These are phyloP conservation scores for Neopestalotiopsis clavispora DNA, from an alignment of 2,329 filamentous ascomycete genomes.

Conservation along the genomic window DNA sequence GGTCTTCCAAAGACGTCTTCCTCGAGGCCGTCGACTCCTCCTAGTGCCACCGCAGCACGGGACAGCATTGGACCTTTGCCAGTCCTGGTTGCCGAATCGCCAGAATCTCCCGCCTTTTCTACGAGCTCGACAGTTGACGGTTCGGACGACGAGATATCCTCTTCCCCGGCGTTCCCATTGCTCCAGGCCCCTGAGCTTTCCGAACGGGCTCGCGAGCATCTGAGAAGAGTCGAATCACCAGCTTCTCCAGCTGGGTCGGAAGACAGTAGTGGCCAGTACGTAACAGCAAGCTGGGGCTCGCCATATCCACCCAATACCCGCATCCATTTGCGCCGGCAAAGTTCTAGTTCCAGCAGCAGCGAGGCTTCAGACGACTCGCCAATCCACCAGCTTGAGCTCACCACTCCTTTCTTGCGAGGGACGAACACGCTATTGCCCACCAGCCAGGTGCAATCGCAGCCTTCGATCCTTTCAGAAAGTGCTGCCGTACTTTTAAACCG, in stretches of 20 bases:
- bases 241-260: constrained; percentile 32
- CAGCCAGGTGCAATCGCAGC: constrained; percentile 40
- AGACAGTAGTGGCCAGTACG: constrained; percentile 50
- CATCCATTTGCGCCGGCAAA: constrained; percentile 52
- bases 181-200: constrained; percentile 64
- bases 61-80: constrained; percentile 52
- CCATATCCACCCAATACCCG: constrained; percentile 76
- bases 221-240: constrained; percentile 57
- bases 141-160: constrained; percentile 54
- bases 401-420: constrained; percentile 66
- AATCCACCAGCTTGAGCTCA: constrained; percentile 65
- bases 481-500: constrained; percentile 69
- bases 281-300: constrained; percentile 88
- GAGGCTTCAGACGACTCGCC: constrained; percentile 64
- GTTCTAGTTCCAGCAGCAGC: constrained; percentile 51
- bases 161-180: constrained; percentile 62
- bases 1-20: constrained; percentile 61
- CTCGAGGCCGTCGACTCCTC: constrained; percentile 55
- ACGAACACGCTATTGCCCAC: constrained; percentile 49
- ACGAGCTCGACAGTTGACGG: constrained; percentile 64
- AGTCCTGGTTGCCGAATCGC: constrained; percentile 41
- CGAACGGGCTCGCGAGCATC: constrained; percentile 57
- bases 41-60: constrained; percentile 65
- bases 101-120: constrained; percentile 64
- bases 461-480: constrained; percentile 45